A percentile compares a stretch with the other conserved stretches of the same genome.
These are phyloP conservation scores for Geotrichum histeridarum DNA, from an alignment of 1,139 yeast genomes.

Conservation along the genomic window DNA sequence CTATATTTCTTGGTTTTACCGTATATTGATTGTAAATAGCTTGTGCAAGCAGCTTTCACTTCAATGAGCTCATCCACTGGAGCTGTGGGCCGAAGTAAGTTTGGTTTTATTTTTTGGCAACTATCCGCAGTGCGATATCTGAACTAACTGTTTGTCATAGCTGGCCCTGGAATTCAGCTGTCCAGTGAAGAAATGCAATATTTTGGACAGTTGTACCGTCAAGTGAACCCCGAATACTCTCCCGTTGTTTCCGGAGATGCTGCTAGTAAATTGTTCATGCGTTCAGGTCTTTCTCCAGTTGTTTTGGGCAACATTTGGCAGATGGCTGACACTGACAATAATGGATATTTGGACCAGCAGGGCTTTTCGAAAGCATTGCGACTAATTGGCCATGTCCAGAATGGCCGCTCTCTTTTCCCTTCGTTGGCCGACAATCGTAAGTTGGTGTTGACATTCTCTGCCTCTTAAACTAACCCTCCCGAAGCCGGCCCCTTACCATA, in stretches of 20 bases:
- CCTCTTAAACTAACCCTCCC: not conserved
- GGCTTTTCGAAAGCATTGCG: slow-evolving; percentile 87
- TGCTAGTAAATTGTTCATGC: slow-evolving; percentile 77
- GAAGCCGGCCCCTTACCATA: slow-evolving; percentile 48
- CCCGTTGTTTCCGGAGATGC: slow-evolving; percentile 88
- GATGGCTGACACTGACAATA: slow-evolving; percentile 77
- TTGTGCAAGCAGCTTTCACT: not conserved
- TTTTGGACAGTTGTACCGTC: slow-evolving; percentile 68
- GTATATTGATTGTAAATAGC: not conserved
- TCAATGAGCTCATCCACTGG: slow-evolving; percentile 8
- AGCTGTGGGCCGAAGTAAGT: slow-evolving; percentile 7
- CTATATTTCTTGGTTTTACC: too few species aligned
- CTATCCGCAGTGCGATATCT: not conserved
- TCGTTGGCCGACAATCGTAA: slow-evolving; percentile 45
- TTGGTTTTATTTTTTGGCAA: not conserved
- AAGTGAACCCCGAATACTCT: slow-evolving; percentile 70
- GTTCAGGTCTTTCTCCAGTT: slow-evolving; percentile 75
- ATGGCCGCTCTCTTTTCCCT: slow-evolving; percentile 54
- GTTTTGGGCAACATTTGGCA: slow-evolving; percentile 92
- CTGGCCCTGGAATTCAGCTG: slow-evolving; percentile 36
- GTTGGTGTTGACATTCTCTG: slow-evolving; percentile 9
- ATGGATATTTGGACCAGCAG: slow-evolving; percentile 76
- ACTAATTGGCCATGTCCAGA: slow-evolving; percentile 82
- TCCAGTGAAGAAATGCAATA: slow-evolving; percentile 73
- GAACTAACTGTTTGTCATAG: not conserved